A percentile compares a stretch with the other conserved stretches of the same genome.
Conservation (phyloP, 345 rosid species). For the Eucalyptus sp. region DNA sequence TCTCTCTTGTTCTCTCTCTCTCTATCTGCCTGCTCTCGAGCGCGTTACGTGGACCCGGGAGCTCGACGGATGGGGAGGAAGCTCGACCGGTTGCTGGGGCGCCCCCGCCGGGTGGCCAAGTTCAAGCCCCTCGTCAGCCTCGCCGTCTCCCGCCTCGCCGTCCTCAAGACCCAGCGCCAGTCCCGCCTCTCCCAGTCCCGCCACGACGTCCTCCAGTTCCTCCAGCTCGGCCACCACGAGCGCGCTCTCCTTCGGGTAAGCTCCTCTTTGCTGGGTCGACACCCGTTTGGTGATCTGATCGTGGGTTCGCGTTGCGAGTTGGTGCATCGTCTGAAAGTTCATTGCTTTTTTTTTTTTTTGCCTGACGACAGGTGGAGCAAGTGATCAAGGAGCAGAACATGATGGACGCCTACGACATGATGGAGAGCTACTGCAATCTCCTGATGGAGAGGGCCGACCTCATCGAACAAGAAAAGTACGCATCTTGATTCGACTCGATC, state of each 20-base stretch:
- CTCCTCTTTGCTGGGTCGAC: no score
- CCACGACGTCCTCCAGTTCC: conserved; percentile 75
- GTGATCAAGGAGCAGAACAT: conserved; percentile 64
- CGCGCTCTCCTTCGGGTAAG: conserved; percentile 60
- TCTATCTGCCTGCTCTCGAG: not conserved
- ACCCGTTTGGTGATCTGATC: not conserved
- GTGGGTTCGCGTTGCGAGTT: not conserved
- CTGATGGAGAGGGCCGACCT: conserved; percentile 55
- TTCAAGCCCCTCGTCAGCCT: conserved; percentile 48
- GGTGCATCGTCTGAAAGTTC: not conserved
- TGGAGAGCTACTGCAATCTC: conserved; percentile 61
- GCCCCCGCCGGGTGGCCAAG: conserved; percentile 46
- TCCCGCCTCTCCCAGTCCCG: conserved; percentile 37
- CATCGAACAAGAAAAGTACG: conserved; percentile 43
- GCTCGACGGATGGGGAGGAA: conserved; percentile 54
- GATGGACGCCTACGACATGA: conserved; percentile 50
- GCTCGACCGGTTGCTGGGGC: conserved; percentile 59
- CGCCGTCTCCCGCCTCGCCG: conserved; percentile 57
- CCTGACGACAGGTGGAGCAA: conserved; percentile 34
- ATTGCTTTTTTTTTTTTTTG: not conserved
- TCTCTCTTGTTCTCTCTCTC: not conserved
- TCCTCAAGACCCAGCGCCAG: conserved; percentile 66
- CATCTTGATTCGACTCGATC: not conserved
- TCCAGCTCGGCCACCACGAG: conserved; percentile 57
- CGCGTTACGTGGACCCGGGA: not conserved